Conservation (phyloP, 768 basidiomycete genomes). For the Lentinula detonsa region DNA sequence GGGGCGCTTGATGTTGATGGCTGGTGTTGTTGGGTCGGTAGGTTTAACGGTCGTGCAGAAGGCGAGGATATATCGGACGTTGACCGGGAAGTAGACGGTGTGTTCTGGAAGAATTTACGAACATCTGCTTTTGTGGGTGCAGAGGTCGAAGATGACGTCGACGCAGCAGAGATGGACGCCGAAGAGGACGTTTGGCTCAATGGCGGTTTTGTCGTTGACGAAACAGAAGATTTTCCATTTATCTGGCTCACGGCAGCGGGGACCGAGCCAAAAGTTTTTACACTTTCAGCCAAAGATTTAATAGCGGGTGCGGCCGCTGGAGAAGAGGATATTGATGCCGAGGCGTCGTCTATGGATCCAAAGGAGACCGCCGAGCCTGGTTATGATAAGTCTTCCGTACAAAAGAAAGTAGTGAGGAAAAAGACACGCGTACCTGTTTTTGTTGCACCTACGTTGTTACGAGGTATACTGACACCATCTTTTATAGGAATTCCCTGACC, state of each 20-base stretch:
- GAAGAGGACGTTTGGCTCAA: conserved; percentile 23
- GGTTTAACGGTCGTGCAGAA: conserved; percentile 44
- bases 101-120: conserved; percentile 55
- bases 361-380: conserved; percentile 73
- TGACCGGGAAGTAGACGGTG: conserved; percentile 45
- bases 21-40: conserved; percentile 41
- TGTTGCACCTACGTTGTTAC: conserved; percentile 57
- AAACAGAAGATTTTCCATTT: conserved; percentile 57
- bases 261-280: conserved; percentile 81
- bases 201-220: conserved; percentile 31
- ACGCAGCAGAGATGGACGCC: conserved; percentile 12
- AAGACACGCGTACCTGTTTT: conserved; percentile 54
- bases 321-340: conserved; percentile 75
- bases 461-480: conserved; percentile 72
- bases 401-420: neutral
- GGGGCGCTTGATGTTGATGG: conserved; percentile 28
- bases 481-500: conserved; percentile 66
- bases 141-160: conserved; percentile 14
- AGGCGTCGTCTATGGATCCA: conserved; percentile 83
- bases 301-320: conserved; percentile 63
- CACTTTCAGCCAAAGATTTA: conserved; percentile 50
- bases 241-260: conserved; percentile 50
- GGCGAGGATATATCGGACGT: conserved; percentile 54
- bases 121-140: conserved; percentile 42
- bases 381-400: conserved; percentile 6